phyloP scores from a whole-genome alignment of 2,329 filamentous ascomycete genomes.

The Hirsutella rhossiliensis region DNA sequence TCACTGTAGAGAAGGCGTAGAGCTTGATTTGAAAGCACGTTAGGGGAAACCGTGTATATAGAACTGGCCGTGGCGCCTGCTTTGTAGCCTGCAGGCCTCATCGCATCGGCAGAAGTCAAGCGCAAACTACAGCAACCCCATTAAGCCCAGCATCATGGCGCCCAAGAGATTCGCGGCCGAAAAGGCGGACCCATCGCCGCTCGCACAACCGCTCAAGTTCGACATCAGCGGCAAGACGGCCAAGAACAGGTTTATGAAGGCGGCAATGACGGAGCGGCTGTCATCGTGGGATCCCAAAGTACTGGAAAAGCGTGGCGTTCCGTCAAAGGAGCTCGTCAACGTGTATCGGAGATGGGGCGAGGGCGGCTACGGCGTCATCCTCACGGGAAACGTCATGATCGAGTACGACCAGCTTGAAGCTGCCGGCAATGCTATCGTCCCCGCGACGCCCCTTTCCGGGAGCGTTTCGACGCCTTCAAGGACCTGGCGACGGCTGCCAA shows the following conservation, averaged over 20 bases:
- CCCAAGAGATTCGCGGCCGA: constrained; percentile 1
- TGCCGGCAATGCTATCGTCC: constrained; percentile 46
- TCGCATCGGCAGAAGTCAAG: background rate
- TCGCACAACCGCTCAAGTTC: constrained; percentile 35
- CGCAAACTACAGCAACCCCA: background rate
- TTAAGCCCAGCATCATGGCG: constrained; percentile 3
- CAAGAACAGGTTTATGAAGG: constrained; percentile 55
- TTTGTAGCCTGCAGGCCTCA: background rate
- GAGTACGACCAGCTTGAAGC: constrained; percentile 46
- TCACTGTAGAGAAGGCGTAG: no score
- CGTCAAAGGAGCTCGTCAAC: constrained; percentile 29
- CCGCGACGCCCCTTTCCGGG: constrained; percentile 35
- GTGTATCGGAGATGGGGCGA: constrained; percentile 50
- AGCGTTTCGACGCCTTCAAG: constrained; percentile 50
- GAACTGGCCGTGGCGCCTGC: no score
- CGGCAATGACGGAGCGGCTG: constrained; percentile 53
- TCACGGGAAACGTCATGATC: constrained; percentile 54
- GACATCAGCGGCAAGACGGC: constrained; percentile 41
- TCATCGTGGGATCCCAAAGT: constrained; percentile 47
- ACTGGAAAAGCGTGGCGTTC: constrained; percentile 32
- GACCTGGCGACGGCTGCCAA: constrained; percentile 42
- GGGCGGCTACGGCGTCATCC: constrained; percentile 39
- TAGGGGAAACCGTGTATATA: no score
- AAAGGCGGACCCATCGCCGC: constrained; percentile 7
- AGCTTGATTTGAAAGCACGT: no score